Evolutionary conservation across 2,329 filamentous ascomycete genomes (phyloP).

Genomic region (Lachnellula occidentalis): DNA sequence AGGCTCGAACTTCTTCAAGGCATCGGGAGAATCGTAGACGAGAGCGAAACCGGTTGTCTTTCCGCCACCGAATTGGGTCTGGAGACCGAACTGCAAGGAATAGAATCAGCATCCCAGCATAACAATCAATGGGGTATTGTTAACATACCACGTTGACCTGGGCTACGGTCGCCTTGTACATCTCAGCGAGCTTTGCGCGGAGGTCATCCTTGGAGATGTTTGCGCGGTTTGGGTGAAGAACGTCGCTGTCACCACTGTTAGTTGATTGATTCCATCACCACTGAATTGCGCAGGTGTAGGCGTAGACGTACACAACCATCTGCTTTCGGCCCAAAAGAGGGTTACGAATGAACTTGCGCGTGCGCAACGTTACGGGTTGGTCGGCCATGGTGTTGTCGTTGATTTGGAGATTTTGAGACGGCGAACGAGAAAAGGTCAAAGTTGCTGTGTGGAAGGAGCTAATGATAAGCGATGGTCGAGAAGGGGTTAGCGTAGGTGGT

Average conservation of each 20-base stretch:
- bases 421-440: conserved; percentile 1
- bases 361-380: conserved; percentile 77
- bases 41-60: conserved; percentile 99
- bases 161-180: conserved; percentile 98
- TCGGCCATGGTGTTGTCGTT: conserved; percentile 64
- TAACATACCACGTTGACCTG: conserved; percentile 68
- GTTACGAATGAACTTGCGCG: conserved; percentile 99
- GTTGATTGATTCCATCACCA: conserved; percentile 8
- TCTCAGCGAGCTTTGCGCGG: conserved; percentile 83
- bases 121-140: no score
- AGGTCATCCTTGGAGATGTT: conserved; percentile 99
- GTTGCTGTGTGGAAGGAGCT: not conserved
- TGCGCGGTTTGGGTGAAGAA: conserved; percentile 96
- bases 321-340: conserved; percentile 97
- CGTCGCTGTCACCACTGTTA: conserved; percentile 62
- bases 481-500: no score
- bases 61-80: conserved; percentile 98
- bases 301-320: conserved; percentile 91
- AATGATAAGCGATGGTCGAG: not conserved
- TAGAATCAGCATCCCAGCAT: no score
- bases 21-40: conserved; percentile 96
- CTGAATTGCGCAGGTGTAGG: conserved; percentile 8
- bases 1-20: conserved; percentile 99
- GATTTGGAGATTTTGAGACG: conserved; percentile 17
- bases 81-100: conserved; percentile 69